phyloP scores from a whole-genome alignment of 2,329 filamentous ascomycete genomes.

The Balansia obtecta region DNA sequence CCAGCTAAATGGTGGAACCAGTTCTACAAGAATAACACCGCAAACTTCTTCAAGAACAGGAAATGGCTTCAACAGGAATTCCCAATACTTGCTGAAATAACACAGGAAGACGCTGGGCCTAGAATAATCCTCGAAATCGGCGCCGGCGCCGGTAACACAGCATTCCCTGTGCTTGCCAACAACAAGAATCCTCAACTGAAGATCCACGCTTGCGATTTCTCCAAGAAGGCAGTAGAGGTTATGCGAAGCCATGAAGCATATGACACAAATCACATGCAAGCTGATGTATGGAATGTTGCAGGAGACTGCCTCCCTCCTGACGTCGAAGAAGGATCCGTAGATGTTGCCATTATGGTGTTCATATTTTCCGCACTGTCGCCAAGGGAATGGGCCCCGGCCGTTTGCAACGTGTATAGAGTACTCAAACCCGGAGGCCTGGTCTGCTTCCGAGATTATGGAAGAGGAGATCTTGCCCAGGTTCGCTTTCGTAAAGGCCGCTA shows the following conservation, averaged over 20 bases:
- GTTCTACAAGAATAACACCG: constrained; percentile 95
- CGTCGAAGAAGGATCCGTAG: constrained; percentile 65
- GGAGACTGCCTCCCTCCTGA: constrained; percentile 62
- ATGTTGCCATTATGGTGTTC: constrained; percentile 90
- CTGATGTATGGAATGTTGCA: constrained; percentile 90
- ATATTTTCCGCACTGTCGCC: constrained; percentile 91
- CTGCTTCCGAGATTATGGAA: constrained; percentile 91
- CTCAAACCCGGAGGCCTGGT: constrained; percentile 90
- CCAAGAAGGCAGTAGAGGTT: constrained; percentile 85
- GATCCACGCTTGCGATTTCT: constrained; percentile 93
- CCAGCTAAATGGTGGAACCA: constrained; percentile 96
- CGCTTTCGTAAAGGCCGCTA: constrained; percentile 93
- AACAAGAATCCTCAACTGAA: constrained; percentile 74
- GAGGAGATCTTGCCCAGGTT: constrained; percentile 91
- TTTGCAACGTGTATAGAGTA: constrained; percentile 67
- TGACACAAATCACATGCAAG: constrained; percentile 57
- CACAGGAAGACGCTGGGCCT: constrained; percentile 53
- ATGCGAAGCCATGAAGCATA: constrained; percentile 76
- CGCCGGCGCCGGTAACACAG: constrained; percentile 90
- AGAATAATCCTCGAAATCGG: constrained; percentile 77
- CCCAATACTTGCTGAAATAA: constrained; percentile 69
- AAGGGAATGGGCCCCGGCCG: constrained; percentile 68
- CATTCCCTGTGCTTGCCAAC: constrained; percentile 75
- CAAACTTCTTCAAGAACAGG: constrained; percentile 97
- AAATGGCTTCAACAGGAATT: constrained; percentile 98